Base-by-base conservation (phyloP, 2,329 filamentous ascomycete species). In the Neonectria ditissima region DNA sequence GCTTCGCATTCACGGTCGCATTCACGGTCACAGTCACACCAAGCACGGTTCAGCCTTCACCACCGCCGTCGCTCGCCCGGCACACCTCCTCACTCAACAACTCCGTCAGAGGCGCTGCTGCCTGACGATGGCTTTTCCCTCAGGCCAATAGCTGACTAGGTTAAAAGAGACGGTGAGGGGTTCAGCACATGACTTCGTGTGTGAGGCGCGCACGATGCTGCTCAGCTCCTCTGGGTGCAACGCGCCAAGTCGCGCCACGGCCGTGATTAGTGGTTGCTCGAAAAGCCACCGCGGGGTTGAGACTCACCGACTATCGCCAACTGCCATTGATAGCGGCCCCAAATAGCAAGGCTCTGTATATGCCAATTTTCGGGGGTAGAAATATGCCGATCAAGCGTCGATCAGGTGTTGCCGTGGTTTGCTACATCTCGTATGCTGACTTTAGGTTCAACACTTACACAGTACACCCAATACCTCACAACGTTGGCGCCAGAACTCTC, bases 101-200 rank as follows among this genome's bases (percentile, higher is more conserved):
- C 30, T 59, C 53, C 54, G 55, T 63, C 57, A 59, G 64, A 66
- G 67, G 68, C 68, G 67, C 63, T 70, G 62, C 61, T 73, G 67
- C 67, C 67, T 71, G 63, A 44, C 6, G 13, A 65, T 70, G 65
- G 62, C 70, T 71, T 70, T 70, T 45, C 20, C 32, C 10, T 54
- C 45, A 59, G 32, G 28, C 65, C 67, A 69, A 69, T 71, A 41
- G 52, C n/a, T 30, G 9, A 28, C 10, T n/a, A n/a, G 26, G 14
- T 16, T 9, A 48, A 30, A n/a, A 48, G 55, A 62, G 47, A 59
- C 55, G 24, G 20, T 32, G 16, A 48, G 24, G 14, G 16, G 24
- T n/a, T n/a, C n/a, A 8, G 63, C 71, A 74, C 70, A 71, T 74
- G 71, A 73, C 65, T 63, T 67, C 68, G 71, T 61, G 71, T 65